Base-by-base conservation (phyloP, 805 yeast genomes). In the Ogataea neopini region DNA sequence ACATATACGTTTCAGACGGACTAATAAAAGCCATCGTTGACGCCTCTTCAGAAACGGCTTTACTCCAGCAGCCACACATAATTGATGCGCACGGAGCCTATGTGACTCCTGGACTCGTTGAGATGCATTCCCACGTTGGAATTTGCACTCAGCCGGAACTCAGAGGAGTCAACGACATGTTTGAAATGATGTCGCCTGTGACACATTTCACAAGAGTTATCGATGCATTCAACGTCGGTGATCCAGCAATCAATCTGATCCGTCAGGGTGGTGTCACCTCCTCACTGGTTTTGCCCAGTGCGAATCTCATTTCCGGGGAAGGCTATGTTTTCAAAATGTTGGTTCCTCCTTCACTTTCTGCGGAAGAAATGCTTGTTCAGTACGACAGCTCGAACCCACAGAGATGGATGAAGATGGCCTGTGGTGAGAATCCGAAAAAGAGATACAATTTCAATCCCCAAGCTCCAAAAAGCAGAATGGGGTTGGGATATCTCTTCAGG, bases 181-280 rank as follows among this genome's bases (percentile, higher is more conserved):
- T 30, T 30, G 34, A 30, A 18, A 30, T 30, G 34, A 30, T 30
- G 34, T 30, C 34, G n/a, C 34, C 34, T 8, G 34, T 30, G 34
- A 30, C 34, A 7, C 34, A 17, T 4, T 30, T 30, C 17, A 30
- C 34, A 15, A 30, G 34, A 9, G 34, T 30, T n/a, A 3, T 30
- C 9, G 34, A 30, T n/a, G 34, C 34, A 3, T 30, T 30, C 34
- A 30, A 30, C 34, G 34, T 30, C 15, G 17, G 17, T 6, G 34
- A 30, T 15, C 34, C 34, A 6, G 34, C 34, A 9, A 30, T 30
- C 8, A 6, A 13, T 8, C 18, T 30, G 17, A 30, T 30, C 8
- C 34, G 34, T 4, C 15, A n/a, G 5, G 34, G 34, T 7, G 34
- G 34, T n/a, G 34, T 30, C 6, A 30, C 34, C 4, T 30, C 34